Percentiles rank a stretch among this genome's conserved stretches.
Conservation (phyloP, 441 rosid species). For the Melastoma candidum region DNA sequence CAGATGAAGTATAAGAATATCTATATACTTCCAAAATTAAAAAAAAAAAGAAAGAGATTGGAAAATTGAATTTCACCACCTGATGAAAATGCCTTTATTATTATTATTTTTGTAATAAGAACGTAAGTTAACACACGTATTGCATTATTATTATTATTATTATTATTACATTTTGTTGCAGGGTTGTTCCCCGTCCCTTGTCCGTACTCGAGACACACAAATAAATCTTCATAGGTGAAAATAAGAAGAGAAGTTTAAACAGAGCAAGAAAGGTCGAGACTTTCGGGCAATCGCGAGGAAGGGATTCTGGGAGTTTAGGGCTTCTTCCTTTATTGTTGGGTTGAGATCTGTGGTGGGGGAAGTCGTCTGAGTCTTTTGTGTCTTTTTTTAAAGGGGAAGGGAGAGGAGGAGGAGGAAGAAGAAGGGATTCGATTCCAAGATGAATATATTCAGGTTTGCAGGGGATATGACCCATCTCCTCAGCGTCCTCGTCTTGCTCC, state of each 20-base stretch:
- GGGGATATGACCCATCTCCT: slow-evolving; percentile 18
- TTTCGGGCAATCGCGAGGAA: slow-evolving; percentile 3
- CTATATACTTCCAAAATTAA: too few relatives aligned
- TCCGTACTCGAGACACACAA: too few relatives aligned
- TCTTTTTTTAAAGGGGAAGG: slow-evolving; percentile 1
- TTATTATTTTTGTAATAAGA: too few relatives aligned
- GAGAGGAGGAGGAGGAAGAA: neutral
- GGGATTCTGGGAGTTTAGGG: neutral
- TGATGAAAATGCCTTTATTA: too few relatives aligned
- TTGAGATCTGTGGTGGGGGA: neutral
- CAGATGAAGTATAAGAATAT: too few relatives aligned
- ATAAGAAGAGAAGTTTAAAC: neutral
- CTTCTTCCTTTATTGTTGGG: neutral
- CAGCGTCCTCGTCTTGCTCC: slow-evolving; percentile 17
- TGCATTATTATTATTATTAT: too few relatives aligned
- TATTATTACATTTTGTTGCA: too few relatives aligned
- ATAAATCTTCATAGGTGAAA: too few relatives aligned
- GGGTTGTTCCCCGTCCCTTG: too few relatives aligned
- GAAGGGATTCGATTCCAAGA: slow-evolving; percentile 10
- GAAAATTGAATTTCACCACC: too few relatives aligned
- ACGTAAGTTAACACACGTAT: too few relatives aligned
- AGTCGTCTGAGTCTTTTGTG: neutral
- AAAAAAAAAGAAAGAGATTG: too few relatives aligned
- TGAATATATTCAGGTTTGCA: slow-evolving; percentile 15
- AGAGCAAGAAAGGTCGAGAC: neutral